Percentiles rank a stretch among this genome's conserved stretches.
Evolutionary conservation across 2,329 filamentous ascomycete genomes (phyloP).

Genomic region (Venturia oleaginea): DNA sequence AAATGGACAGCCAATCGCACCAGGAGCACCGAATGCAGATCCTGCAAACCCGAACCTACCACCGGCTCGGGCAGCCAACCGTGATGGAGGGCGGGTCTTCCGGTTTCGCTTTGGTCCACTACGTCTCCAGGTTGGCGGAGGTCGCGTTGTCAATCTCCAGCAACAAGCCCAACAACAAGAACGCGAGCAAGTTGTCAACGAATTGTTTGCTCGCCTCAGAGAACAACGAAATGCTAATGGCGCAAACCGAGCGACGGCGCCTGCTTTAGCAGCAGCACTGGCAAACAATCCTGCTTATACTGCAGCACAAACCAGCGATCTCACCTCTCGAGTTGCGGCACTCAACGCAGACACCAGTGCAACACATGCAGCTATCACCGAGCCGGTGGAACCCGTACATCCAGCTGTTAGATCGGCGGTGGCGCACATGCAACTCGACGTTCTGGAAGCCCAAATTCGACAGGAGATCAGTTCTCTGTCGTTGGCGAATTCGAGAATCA

Average conservation of each 20-base stretch:
- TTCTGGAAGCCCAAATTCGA: conserved; percentile 8
- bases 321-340: not conserved
- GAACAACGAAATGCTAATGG: not conserved
- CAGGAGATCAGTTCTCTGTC: conserved; percentile 7
- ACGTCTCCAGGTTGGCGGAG: conserved; percentile 5
- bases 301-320: not conserved
- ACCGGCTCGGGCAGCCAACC: not conserved
- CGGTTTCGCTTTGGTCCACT: not conserved
- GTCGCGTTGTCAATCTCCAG: conserved; percentile 3
- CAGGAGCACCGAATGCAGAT: not conserved
- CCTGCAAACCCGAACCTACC: not conserved
- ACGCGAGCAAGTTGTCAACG: conserved; percentile 1
- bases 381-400: not conserved
- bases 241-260: not conserved
- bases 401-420: conserved; percentile 12
- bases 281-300: not conserved
- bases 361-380: not conserved
- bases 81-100: not conserved
- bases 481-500: not conserved
- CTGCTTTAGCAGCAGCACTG: not conserved
- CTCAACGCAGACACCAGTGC: not conserved
- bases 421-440: conserved; percentile 4
- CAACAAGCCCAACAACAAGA: conserved; percentile 1
- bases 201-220: not conserved
- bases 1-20: conserved; percentile 1